Evolutionary conservation across 176 grass and related monocot genomes (phyloP), one percentile per base, ranked within the genome.

Genomic region (Tillandsia fasciculata): DNA sequence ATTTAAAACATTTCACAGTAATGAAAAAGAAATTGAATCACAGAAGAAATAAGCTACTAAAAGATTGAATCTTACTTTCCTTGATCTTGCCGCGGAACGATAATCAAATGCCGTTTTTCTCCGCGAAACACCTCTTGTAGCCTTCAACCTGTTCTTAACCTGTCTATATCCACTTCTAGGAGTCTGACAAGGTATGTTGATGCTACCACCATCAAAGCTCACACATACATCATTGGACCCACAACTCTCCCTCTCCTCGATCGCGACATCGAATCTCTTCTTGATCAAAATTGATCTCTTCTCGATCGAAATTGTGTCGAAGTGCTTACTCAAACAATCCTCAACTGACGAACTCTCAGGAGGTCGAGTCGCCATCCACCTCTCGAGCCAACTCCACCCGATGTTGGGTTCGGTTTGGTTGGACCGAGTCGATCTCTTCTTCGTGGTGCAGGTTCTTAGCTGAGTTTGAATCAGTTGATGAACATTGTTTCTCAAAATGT

Each of bases 311-410:
- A 15, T 73, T 2, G 76, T 87, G 66, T 78, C 82, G 6, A 80
- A 71, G 69, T 85, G 88, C 77, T 85, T 82, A 78, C 75, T 90
- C 65, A 76, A 51, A 76, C 87, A 83, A 78, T 92, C 89, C 56
- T 83, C 84, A 2, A 68, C 26, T 11, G 53, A 68, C 10, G 8
- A 69, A 51, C 48, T 51, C 74, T 83, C 84, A 14, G 87, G 74
- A 66, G 65, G 83, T 20, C 87, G 84, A 56, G 87, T 88, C 10
- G 95, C 90, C 95, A 94, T 99, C 95, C 95, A 99, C 76, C 90
- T 91, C 78, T 99, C 95, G 59, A 99, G 85, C 95, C 95, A 94
- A 84, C 87, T 99, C 95, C 95, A 94, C 64, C 95, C 85, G 53
- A 91, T 64, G 69, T 94, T 90, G 66, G 75, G 80, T 10, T 94